These are phyloP conservation scores for Neonectria ditissima DNA, from an alignment of 2,329 filamentous ascomycete genomes.

Conservation along the genomic window DNA sequence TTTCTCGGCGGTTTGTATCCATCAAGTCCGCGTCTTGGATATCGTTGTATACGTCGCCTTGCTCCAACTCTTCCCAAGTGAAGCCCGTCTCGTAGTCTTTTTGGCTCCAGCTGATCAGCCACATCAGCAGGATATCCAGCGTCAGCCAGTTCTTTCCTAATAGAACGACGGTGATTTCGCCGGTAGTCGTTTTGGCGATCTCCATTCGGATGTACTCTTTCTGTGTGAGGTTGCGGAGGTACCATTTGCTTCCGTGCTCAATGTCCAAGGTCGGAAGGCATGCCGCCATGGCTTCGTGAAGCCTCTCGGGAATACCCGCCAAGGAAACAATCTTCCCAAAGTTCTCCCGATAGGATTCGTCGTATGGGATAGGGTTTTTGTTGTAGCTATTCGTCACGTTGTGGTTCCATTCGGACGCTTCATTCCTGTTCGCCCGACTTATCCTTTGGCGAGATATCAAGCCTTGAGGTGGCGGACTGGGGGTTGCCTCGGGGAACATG, in stretches of 20 bases:
- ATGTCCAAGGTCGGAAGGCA: background rate
- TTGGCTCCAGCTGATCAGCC: conserved; percentile 27
- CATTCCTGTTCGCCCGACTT: background rate
- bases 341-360: background rate
- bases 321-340: background rate
- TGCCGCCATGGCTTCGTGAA: background rate
- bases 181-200: background rate
- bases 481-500: background rate
- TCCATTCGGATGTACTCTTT: conserved; percentile 33
- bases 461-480: background rate
- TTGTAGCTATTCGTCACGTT: background rate
- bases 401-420: background rate
- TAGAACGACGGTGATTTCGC: background rate
- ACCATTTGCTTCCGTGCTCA: conserved; percentile 15
- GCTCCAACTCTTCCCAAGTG: conserved; percentile 3
- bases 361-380: background rate
- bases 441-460: background rate
- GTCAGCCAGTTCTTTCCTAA: conserved; percentile 17
- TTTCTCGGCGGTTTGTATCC: background rate
- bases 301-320: background rate
- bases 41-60: background rate
- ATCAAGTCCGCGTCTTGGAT: background rate
- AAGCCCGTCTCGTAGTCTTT: background rate
- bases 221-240: conserved; percentile 16
- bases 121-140: conserved; percentile 19